Percentiles rank a stretch among this genome's conserved stretches.
Evolutionary conservation across 1,284 basidiomycete genomes (phyloP).

Genomic region (Rugosomyces carneus): DNA sequence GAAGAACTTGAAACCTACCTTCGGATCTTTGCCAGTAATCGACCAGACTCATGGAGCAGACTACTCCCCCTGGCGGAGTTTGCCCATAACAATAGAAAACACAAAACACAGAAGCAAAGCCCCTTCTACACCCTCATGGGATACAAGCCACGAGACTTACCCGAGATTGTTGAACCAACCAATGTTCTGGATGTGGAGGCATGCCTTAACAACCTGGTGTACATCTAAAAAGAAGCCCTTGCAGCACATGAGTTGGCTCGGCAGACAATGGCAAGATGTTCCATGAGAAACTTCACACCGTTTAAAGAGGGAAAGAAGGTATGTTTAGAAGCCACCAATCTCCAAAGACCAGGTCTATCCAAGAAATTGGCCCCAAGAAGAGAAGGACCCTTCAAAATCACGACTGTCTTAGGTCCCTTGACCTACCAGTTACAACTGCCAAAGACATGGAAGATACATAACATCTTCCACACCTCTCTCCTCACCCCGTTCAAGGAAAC

Average conservation of each 20-base stretch:
- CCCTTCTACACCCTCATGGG: neutral
- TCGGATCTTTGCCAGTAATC: neutral
- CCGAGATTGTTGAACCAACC: neutral
- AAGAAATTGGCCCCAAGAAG: neutral
- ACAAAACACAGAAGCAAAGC: neutral
- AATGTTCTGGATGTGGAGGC: neutral
- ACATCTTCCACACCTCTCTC: neutral
- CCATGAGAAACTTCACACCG: neutral
- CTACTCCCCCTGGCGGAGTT: neutral
- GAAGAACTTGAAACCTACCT: slow-evolving; percentile 25
- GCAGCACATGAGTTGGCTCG: neutral
- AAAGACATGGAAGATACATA: neutral
- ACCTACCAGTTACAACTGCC: neutral
- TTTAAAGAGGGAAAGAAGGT: neutral
- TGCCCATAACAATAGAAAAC: neutral
- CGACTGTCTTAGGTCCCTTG: neutral
- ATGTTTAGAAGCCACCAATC: neutral
- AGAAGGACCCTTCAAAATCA: neutral
- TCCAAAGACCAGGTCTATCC: neutral
- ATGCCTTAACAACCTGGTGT: neutral
- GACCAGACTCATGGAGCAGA: neutral
- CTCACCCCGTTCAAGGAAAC: neutral
- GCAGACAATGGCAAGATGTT: too few species aligned
- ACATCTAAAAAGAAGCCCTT: neutral
- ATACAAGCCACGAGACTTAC: neutral